Conservation (phyloP, 495 filamentous ascomycete genomes). For the Cladorrhinum samala region DNA sequence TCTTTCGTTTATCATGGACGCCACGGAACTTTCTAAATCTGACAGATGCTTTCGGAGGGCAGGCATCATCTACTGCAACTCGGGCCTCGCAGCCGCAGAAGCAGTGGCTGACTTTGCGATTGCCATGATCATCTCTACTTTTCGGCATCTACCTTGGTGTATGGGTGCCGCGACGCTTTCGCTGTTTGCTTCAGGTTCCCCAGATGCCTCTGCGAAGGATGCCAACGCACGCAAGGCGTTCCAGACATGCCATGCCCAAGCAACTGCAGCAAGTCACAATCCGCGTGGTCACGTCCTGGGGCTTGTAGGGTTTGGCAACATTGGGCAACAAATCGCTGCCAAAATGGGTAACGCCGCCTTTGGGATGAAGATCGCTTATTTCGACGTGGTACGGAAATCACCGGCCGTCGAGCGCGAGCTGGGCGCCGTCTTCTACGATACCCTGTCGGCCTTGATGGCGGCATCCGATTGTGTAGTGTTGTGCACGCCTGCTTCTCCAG, state of each 20-base stretch:
- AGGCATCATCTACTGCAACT: conserved; percentile 71
- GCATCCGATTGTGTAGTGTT: conserved; percentile 60
- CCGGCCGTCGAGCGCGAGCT: conserved; percentile 34
- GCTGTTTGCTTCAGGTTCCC: conserved; percentile 11
- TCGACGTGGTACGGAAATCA: conserved; percentile 57
- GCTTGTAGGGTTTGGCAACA: conserved; percentile 62
- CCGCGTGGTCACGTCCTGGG: conserved; percentile 50
- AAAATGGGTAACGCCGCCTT: conserved; percentile 52
- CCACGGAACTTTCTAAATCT: background rate
- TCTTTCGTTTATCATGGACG: background rate
- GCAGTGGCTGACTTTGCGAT: conserved; percentile 62
- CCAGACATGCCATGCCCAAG: conserved; percentile 49
- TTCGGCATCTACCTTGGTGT: conserved; percentile 59
- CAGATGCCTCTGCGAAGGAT: background rate
- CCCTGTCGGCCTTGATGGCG: conserved; percentile 48
- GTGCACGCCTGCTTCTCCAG: conserved; percentile 54
- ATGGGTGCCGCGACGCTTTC: conserved; percentile 44
- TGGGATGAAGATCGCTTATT: conserved; percentile 63
- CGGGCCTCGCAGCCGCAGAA: conserved; percentile 60
- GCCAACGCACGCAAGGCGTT: conserved; percentile 31
- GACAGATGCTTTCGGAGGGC: background rate
- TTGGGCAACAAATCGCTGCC: conserved; percentile 60
- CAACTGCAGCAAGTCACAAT: conserved; percentile 53
- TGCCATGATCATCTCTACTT: conserved; percentile 58
- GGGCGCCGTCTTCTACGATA: conserved; percentile 45